These are phyloP conservation scores for Andrographis paniculata DNA, from an alignment of 305 asterid genomes.

Conservation along the genomic window DNA sequence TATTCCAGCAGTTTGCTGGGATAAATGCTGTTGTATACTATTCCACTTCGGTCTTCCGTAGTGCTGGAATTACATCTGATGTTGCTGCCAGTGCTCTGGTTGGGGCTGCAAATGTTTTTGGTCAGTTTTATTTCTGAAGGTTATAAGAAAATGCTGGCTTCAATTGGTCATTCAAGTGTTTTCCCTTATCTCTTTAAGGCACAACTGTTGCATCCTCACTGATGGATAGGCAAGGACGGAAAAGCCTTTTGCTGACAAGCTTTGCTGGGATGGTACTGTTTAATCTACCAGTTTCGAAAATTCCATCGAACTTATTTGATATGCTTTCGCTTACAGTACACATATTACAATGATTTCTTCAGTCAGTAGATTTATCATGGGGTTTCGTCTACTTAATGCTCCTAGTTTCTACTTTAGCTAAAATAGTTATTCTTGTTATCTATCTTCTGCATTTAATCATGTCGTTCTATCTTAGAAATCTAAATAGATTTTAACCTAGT, in stretches of 20 bases:
- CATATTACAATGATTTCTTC: neutral
- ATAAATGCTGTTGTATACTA: constrained; percentile 92
- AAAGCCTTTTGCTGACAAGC: constrained; percentile 85
- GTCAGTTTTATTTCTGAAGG: constrained; percentile 33
- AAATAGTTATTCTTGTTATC: too few relatives aligned
- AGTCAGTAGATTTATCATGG: neutral
- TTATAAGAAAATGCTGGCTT: constrained; percentile 7
- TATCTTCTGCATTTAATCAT: too few relatives aligned
- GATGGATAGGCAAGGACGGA: constrained; percentile 96
- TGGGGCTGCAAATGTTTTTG: constrained; percentile 92
- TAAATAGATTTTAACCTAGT: neutral
- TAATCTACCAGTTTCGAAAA: constrained; percentile 1
- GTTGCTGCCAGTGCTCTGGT: constrained; percentile 96
- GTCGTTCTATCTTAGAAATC: too few relatives aligned
- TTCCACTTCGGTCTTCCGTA: constrained; percentile 90
- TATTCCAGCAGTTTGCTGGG: constrained; percentile 95
- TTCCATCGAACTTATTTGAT: constrained; percentile 1
- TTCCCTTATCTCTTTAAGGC: constrained; percentile 40
- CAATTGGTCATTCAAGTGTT: constrained; percentile 12
- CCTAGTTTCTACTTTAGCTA: too few relatives aligned
- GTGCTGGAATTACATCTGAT: constrained; percentile 90
- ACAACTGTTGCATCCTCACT: constrained; percentile 88
- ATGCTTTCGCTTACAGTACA: neutral
- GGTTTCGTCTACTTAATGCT: too few relatives aligned
- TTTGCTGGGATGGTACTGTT: constrained; percentile 79